These are phyloP conservation scores for Malassezia pachydermatis DNA, from an alignment of 1,284 basidiomycete genomes.

Conservation along the genomic window DNA sequence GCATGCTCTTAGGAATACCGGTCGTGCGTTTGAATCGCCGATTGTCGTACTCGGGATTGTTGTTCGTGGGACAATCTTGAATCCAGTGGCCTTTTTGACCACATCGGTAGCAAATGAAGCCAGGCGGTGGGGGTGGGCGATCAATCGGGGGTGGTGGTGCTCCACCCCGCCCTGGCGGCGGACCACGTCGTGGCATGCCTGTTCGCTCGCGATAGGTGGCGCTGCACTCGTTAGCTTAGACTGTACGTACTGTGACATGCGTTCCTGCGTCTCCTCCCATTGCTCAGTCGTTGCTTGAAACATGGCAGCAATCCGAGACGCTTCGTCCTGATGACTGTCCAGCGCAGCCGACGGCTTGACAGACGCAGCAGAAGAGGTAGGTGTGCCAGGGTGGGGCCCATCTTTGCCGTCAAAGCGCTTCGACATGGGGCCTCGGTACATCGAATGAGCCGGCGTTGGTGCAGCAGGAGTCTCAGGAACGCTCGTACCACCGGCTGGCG, in stretches of 20 bases:
- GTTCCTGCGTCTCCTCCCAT: conserved; percentile 92
- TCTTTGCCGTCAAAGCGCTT: conserved; percentile 82
- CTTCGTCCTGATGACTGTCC: conserved; percentile 27
- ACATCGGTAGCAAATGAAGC: conserved; percentile 98
- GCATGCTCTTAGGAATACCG: conserved; percentile 91
- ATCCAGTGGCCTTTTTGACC: conserved; percentile 96
- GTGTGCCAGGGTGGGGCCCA: conserved; percentile 40
- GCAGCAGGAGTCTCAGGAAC: conserved; percentile 11
- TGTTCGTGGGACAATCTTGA: conserved; percentile 95
- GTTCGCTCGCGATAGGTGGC: conserved; percentile 40
- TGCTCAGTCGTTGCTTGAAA: conserved; percentile 79
- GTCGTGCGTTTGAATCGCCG: conserved; percentile 92
- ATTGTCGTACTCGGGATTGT: conserved; percentile 85
- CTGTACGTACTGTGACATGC: conserved; percentile 96
- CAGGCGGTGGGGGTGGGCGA: conserved; percentile 49
- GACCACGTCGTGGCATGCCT: conserved; percentile 33
- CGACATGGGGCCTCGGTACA: conserved; percentile 55
- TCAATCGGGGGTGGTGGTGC: conserved; percentile 5
- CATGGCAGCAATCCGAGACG: conserved; percentile 69
- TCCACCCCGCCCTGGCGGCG: conserved; percentile 46
- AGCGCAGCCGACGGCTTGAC: neutral
- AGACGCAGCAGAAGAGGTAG: conserved; percentile 1
- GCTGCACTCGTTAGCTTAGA: no score
- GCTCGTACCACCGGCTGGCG: conserved; percentile 15
- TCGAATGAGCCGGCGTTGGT: conserved; percentile 17